These are phyloP conservation scores for Phalaenopsis equestris DNA, from an alignment of 106 monocot species.

Conservation along the genomic window DNA sequence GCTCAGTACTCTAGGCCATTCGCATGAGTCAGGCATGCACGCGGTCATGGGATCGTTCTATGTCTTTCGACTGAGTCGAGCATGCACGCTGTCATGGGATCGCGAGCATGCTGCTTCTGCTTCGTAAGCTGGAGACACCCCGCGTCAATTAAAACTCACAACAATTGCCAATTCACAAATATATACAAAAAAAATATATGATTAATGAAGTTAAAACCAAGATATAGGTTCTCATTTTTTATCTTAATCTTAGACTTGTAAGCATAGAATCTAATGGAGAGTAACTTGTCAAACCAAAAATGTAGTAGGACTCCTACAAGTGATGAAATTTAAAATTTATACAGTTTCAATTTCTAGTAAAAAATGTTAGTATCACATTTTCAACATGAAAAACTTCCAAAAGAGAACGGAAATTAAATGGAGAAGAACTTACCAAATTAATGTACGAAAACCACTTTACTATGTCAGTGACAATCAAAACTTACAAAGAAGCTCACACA, in stretches of 20 bases:
- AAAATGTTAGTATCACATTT: neutral
- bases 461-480: no score
- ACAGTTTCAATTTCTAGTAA: neutral
- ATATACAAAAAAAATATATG: neutral
- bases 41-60: no score
- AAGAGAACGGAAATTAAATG: no score
- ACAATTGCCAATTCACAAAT: neutral
- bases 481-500: no score
- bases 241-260: neutral
- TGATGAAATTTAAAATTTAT: neutral
- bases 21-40: no score
- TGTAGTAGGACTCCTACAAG: neutral
- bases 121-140: no score
- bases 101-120: no score
- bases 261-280: neutral
- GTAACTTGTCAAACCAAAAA: neutral
- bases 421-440: neutral
- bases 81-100: no score
- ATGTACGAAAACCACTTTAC: no score
- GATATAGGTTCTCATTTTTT: constrained; percentile 1
- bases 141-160: neutral
- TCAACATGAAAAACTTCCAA: neutral
- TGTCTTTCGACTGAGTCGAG: no score
- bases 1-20: no score
- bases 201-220: neutral